phyloP scores from a whole-genome alignment of 345 rosid genomes.

The Pseudoturritis turrita region DNA sequence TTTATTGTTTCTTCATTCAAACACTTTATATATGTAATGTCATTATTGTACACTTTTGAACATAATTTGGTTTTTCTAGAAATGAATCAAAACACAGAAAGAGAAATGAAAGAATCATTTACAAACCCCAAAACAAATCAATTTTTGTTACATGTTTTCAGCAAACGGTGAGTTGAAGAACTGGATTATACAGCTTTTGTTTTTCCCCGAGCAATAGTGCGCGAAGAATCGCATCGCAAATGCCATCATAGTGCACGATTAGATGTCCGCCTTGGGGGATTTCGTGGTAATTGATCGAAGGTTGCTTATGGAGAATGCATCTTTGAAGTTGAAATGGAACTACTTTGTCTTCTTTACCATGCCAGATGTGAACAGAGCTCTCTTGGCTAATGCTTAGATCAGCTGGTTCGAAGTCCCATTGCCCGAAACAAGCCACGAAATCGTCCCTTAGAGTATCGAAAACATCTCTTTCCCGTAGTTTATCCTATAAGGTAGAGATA shows the following conservation, averaged over 20 bases:
- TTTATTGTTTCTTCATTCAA: not conserved
- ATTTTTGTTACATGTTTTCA: not conserved
- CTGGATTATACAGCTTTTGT: conserved; percentile 24
- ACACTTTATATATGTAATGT: not conserved
- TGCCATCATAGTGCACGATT: conserved; percentile 64
- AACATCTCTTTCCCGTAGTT: conserved; percentile 40
- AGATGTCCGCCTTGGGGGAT: conserved; percentile 82
- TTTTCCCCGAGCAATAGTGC: conserved; percentile 61
- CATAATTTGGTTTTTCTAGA: conserved; percentile 8
- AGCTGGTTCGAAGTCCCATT: conserved; percentile 83
- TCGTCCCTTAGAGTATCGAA: conserved; percentile 58
- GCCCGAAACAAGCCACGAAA: conserved; percentile 54
- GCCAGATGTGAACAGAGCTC: conserved; percentile 72
- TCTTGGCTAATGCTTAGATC: conserved; percentile 36
- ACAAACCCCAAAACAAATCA: not conserved
- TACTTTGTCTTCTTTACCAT: conserved; percentile 77
- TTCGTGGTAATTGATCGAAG: conserved; percentile 83
- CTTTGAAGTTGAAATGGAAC: conserved; percentile 79
- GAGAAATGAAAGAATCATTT: not conserved
- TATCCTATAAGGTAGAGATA: conserved; percentile 32
- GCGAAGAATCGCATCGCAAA: conserved; percentile 57
- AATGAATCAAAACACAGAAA: conserved; percentile 4
- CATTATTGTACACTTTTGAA: conserved; percentile 21
- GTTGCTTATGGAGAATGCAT: conserved; percentile 48
- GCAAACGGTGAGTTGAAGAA: not conserved